These are phyloP conservation scores for Saccharomycopsis lassenensis DNA, from an alignment of 805 yeast genomes.

Conservation along the genomic window DNA sequence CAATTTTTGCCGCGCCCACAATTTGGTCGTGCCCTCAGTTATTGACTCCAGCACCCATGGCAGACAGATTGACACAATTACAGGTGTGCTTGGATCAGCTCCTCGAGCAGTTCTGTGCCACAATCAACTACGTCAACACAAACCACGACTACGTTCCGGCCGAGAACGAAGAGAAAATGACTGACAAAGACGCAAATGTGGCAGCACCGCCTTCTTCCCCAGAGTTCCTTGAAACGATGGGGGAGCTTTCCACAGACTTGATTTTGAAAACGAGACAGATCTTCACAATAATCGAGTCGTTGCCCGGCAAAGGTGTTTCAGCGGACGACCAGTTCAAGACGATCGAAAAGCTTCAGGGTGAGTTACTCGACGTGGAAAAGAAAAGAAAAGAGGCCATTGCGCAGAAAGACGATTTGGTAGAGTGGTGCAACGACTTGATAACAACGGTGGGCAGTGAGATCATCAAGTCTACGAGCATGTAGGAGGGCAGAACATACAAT, in stretches of 20 bases:
- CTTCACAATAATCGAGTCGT: slow-evolving; percentile 69
- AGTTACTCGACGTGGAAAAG: slow-evolving; percentile 48
- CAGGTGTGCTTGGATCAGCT: slow-evolving; percentile 81
- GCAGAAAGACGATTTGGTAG: slow-evolving; percentile 52
- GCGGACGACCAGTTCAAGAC: slow-evolving; percentile 59
- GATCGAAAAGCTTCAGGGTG: slow-evolving; percentile 51
- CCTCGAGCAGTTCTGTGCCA: slow-evolving; percentile 69
- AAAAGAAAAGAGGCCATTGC: slow-evolving; percentile 45
- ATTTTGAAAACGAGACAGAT: slow-evolving; percentile 82
- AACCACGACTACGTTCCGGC: slow-evolving; percentile 51
- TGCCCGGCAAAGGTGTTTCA: slow-evolving; percentile 88
- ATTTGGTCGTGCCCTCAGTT: too few relatives aligned
- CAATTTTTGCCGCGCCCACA: too few relatives aligned
- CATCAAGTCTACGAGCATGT: neutral
- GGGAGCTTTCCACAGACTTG: slow-evolving; percentile 76
- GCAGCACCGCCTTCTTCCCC: slow-evolving; percentile 44
- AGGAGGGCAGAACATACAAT: too few relatives aligned
- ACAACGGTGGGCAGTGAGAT: slow-evolving; percentile 47
- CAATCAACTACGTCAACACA: slow-evolving; percentile 69
- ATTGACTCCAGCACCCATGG: too few relatives aligned
- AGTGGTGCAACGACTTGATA: slow-evolving; percentile 57
- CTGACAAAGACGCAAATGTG: slow-evolving; percentile 51
- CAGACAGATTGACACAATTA: slow-evolving; percentile 82
- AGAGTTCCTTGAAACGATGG: slow-evolving; percentile 37
- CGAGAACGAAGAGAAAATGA: slow-evolving; percentile 42